A percentile compares a stretch with the other conserved stretches of the same genome.
phyloP scores from a whole-genome alignment of 2,329 filamentous ascomycete species.

The Neoscytalidium dimidiatum region DNA sequence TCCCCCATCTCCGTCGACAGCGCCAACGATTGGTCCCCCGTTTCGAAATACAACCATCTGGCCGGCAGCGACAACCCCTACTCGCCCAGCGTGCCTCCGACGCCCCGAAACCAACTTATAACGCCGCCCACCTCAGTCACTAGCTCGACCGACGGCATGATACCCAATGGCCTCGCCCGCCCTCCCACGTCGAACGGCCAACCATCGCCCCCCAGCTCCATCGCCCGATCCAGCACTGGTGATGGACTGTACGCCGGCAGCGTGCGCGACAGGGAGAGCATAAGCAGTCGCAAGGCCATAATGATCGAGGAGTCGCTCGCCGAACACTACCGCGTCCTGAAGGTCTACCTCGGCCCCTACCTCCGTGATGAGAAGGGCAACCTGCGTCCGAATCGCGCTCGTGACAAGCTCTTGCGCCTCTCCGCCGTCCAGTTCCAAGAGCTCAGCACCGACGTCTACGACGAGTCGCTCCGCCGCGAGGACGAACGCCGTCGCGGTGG shows the following conservation, averaged over 20 bases:
- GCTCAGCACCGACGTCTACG: slow-evolving; percentile 95
- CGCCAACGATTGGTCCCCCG: slow-evolving; percentile 42
- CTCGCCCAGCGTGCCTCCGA: slow-evolving; percentile 38
- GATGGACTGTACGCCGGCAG: slow-evolving; percentile 62
- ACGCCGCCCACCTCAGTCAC: slow-evolving; percentile 40
- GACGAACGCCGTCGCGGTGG: slow-evolving; percentile 54
- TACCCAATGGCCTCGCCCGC: slow-evolving; percentile 57
- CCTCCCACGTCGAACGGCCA: slow-evolving; percentile 41
- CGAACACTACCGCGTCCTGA: slow-evolving; percentile 81
- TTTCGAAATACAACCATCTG: slow-evolving; percentile 40
- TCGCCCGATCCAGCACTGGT: slow-evolving; percentile 82
- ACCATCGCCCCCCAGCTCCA: slow-evolving; percentile 84
- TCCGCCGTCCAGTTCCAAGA: slow-evolving; percentile 95
- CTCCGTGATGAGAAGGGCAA: slow-evolving; percentile 74
- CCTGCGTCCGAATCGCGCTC: slow-evolving; percentile 79
- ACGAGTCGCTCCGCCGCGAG: slow-evolving; percentile 88
- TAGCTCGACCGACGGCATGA: slow-evolving; percentile 41
- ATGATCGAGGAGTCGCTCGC: slow-evolving; percentile 69
- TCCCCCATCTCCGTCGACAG: slow-evolving; percentile 43
- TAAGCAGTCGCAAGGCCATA: slow-evolving; percentile 60
- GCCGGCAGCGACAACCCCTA: slow-evolving; percentile 38
- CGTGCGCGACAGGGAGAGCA: slow-evolving; percentile 55
- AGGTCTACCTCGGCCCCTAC: slow-evolving; percentile 70
- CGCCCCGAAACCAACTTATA: slow-evolving; percentile 30
- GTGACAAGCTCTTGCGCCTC: slow-evolving; percentile 89